Conservation (phyloP, 2,329 filamentous ascomycete genomes). For the Alternaria sp. region DNA sequence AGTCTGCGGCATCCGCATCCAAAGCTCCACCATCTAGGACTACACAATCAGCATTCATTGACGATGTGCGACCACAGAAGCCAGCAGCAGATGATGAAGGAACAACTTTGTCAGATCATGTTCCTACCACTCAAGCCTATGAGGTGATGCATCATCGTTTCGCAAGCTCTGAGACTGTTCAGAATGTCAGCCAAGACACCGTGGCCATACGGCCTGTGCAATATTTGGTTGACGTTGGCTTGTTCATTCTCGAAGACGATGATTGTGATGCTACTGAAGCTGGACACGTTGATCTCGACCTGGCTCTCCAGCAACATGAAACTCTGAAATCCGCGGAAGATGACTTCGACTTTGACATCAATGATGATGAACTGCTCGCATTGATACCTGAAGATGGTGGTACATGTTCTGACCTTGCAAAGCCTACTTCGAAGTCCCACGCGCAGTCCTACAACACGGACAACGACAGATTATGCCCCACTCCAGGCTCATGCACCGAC, state of each 20-base stretch:
- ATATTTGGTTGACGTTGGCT: neutral
- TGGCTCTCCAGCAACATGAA: neutral
- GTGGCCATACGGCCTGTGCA: neutral
- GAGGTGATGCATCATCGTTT: neutral
- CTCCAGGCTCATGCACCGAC: neutral
- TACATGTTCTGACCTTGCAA: neutral
- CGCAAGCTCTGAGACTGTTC: neutral
- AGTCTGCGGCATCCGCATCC: neutral
- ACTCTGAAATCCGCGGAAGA: slow-evolving; percentile 11
- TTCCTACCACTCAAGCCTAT: neutral
- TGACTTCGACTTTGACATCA: slow-evolving; percentile 33
- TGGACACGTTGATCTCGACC: neutral
- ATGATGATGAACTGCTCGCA: slow-evolving; percentile 36
- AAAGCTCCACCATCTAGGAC: neutral
- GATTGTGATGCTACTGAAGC: neutral
- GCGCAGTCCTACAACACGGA: neutral
- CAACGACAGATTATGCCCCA: neutral
- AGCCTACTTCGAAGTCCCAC: slow-evolving; percentile 8
- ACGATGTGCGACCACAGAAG: neutral
- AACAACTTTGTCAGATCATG: neutral
- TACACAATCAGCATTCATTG: neutral
- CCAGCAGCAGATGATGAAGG: neutral
- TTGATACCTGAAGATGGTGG: slow-evolving; percentile 17
- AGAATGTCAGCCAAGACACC: slow-evolving; percentile 5
- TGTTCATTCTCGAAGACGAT: neutral